Conservation (phyloP, 768 basidiomycete genomes). For the Lactarius tabidus region DNA sequence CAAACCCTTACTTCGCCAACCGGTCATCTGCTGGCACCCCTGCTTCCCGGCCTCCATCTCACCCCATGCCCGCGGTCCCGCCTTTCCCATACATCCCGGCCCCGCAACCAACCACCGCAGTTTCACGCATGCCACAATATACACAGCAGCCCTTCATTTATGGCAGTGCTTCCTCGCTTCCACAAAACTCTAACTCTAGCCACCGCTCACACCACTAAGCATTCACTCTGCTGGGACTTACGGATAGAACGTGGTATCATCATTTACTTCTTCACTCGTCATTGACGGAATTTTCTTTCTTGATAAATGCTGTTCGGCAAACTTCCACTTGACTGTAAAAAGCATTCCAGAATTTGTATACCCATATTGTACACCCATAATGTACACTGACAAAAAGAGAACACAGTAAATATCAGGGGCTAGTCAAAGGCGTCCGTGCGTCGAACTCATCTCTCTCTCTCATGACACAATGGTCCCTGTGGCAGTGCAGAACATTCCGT, state of each 20-base stretch:
- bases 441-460: neutral
- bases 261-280: neutral
- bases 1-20: neutral
- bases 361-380: neutral
- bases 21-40: constrained; percentile 4
- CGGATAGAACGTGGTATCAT: neutral
- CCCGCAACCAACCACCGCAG: constrained; percentile 9
- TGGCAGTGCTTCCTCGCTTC: neutral
- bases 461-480: neutral
- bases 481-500: neutral
- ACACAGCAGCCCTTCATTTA: constrained; percentile 2
- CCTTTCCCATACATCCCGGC: constrained; percentile 10
- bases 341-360: neutral
- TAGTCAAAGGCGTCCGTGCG: neutral
- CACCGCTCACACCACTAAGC: constrained; percentile 1
- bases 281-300: neutral
- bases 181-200: constrained; percentile 1
- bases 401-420: neutral
- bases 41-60: constrained; percentile 1
- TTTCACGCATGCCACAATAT: constrained; percentile 12
- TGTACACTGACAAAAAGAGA: neutral
- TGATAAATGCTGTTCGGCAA: neutral
- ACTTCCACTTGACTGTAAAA: neutral
- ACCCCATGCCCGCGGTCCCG: neutral
- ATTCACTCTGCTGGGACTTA: neutral